These are phyloP conservation scores for Termitomyces sp. DNA, from an alignment of 768 basidiomycete species.

Conservation along the genomic window DNA sequence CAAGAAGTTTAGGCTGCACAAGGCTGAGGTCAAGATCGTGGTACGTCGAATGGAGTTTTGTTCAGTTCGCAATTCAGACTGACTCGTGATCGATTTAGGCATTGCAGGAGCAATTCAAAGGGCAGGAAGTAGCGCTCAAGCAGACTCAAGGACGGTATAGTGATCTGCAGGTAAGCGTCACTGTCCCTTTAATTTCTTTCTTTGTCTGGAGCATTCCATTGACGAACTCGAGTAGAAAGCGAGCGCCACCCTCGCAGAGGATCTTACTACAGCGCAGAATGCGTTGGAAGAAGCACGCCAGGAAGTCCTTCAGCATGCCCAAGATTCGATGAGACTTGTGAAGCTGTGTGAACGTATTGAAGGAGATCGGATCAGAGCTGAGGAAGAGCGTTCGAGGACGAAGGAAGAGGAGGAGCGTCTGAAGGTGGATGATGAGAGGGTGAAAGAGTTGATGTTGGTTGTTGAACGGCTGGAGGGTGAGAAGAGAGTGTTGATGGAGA, in stretches of 20 bases:
- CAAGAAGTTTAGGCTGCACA: background rate
- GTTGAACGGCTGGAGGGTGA: constrained; percentile 17
- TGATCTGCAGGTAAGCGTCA: constrained; percentile 11
- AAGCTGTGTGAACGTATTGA: constrained; percentile 9
- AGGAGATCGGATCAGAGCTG: constrained; percentile 10
- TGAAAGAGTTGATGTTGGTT: constrained; percentile 13
- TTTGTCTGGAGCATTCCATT: background rate
- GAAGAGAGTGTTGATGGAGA: constrained; percentile 22
- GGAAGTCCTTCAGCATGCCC: constrained; percentile 13
- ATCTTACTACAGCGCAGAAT: constrained; percentile 23
- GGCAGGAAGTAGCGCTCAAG: constrained; percentile 37
- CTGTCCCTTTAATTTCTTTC: too few species aligned
- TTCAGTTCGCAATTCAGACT: background rate
- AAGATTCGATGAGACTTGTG: constrained; percentile 15
- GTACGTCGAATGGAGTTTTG: background rate
- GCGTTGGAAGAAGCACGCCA: constrained; percentile 33
- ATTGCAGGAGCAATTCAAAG: constrained; percentile 33
- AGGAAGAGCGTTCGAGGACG: constrained; percentile 7
- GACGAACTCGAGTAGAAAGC: constrained; percentile 19
- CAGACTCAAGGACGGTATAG: constrained; percentile 32
- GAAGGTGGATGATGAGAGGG: constrained; percentile 8
- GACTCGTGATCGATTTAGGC: background rate
- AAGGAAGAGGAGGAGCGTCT: constrained; percentile 11
- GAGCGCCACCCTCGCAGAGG: constrained; percentile 29
- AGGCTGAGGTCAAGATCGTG: background rate